Evolutionary conservation across 306 rosid genomes (phyloP).

Genomic region (Styphnolobium japonicum): DNA sequence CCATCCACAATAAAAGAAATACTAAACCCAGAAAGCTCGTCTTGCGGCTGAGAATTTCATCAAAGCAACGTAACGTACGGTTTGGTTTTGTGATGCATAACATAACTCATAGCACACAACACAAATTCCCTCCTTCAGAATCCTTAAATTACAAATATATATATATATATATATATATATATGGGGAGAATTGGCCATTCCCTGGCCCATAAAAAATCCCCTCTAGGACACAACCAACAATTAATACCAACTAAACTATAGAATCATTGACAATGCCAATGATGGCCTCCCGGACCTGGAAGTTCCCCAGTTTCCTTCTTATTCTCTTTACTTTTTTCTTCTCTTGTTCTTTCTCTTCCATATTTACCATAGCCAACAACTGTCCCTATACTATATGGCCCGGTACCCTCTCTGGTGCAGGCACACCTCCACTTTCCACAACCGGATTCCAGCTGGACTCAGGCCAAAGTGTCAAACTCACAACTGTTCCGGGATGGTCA

Average conservation of each 20-base stretch:
- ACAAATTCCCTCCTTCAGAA: conserved; percentile 17
- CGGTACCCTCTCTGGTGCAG: conserved; percentile 67
- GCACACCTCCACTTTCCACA: conserved; percentile 48
- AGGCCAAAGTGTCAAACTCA: conserved; percentile 40
- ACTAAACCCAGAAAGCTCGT: conserved; percentile 55
- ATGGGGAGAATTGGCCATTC: conserved; percentile 14
- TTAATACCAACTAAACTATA: background rate
- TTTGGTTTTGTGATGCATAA: conserved; percentile 35
- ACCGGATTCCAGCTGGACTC: conserved; percentile 71
- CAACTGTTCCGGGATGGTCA: conserved; percentile 75
- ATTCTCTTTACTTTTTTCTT: conserved; percentile 19
- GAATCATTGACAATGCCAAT: conserved; percentile 28
- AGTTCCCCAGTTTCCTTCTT: conserved; percentile 13
- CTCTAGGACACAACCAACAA: background rate
- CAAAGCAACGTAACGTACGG: conserved; percentile 40
- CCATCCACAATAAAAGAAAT: conserved; percentile 59
- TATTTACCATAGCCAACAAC: conserved; percentile 70
- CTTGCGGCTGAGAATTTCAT: conserved; percentile 38
- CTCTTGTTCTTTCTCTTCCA: conserved; percentile 33
- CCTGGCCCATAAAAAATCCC: background rate
- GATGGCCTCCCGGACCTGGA: conserved; percentile 26
- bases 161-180: too few relatives aligned
- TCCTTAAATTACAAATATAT: conserved; percentile 32
- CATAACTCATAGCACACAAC: background rate
- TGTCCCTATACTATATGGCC: conserved; percentile 88